Conservation (phyloP, 2,329 filamentous ascomycete genomes). For the Parastagonospora avenae region DNA sequence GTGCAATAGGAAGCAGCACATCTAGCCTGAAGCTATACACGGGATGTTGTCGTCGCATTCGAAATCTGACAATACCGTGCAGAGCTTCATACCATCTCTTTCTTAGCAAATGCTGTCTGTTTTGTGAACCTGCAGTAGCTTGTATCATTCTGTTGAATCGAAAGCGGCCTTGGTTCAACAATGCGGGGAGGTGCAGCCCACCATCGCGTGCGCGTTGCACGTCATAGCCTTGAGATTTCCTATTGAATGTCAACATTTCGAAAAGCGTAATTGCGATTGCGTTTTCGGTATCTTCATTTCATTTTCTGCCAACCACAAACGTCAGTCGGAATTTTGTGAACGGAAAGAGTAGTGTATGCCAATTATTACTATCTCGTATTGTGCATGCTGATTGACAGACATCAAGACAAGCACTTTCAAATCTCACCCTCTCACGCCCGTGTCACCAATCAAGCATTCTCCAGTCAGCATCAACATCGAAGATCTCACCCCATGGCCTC, state of each 20-base stretch:
- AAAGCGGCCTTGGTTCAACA: not conserved
- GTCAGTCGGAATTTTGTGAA: too few relatives aligned
- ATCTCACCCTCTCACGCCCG: not conserved
- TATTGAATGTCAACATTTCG: too few relatives aligned
- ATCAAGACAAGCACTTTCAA: too few relatives aligned
- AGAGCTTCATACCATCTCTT: not conserved
- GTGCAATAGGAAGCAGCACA: too few relatives aligned
- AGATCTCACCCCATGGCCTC: conserved; percentile 26
- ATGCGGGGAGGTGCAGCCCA: not conserved
- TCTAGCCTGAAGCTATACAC: too few relatives aligned
- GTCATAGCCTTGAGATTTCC: not conserved
- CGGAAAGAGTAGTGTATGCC: too few relatives aligned
- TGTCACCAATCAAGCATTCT: not conserved
- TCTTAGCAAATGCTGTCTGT: not conserved
- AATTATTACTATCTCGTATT: too few relatives aligned
- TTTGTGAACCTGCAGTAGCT: not conserved
- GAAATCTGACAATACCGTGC: not conserved
- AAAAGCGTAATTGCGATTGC: not conserved
- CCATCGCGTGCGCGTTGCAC: not conserved
- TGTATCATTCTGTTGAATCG: not conserved
- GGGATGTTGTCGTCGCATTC: too few relatives aligned
- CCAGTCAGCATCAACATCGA: too few relatives aligned
- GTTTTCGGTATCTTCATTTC: not conserved
- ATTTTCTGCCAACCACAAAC: not conserved
- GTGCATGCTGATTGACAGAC: too few relatives aligned